These are phyloP conservation scores for Acanthamoeba culbertsoni DNA, from an alignment of 208 protist genomes.

Conservation along the genomic window DNA sequence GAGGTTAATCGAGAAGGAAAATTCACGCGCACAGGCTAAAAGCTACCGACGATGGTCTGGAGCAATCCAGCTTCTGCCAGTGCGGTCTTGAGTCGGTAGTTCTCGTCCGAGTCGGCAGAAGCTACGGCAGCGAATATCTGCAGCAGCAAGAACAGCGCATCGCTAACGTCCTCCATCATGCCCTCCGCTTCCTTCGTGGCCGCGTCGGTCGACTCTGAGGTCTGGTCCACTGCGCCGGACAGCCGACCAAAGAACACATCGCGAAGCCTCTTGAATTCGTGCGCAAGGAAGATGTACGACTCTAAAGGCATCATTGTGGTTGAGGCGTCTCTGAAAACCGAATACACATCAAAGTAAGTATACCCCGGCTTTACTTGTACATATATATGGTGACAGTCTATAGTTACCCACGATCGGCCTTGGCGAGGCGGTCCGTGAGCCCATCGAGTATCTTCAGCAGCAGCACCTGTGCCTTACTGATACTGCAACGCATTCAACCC, in stretches of 20 bases:
- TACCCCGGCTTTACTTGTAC: not conserved
- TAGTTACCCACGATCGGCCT: not conserved
- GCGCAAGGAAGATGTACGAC: not conserved
- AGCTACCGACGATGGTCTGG: not conserved
- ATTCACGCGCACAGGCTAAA: too few species aligned
- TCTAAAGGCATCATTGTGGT: not conserved
- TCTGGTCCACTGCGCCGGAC: too few species aligned
- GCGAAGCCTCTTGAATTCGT: not conserved
- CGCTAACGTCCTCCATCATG: not conserved
- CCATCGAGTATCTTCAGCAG: slow-evolving; percentile 1
- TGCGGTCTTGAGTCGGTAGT: not conserved
- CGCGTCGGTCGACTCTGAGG: too few species aligned
- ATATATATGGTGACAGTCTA: not conserved
- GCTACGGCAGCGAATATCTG: not conserved
- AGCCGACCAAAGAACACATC: not conserved
- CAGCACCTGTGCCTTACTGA: not conserved
- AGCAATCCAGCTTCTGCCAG: not conserved
- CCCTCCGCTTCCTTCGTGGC: not conserved
- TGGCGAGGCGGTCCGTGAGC: not conserved
- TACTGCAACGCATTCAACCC: not conserved
- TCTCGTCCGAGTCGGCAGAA: not conserved
- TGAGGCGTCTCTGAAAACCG: not conserved
- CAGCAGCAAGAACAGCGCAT: not conserved
- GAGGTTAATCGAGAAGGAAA: too few species aligned
- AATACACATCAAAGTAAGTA: too few species aligned